Conservation (phyloP, 2,329 filamentous ascomycete species). For the Thermoascus crustaceus region DNA sequence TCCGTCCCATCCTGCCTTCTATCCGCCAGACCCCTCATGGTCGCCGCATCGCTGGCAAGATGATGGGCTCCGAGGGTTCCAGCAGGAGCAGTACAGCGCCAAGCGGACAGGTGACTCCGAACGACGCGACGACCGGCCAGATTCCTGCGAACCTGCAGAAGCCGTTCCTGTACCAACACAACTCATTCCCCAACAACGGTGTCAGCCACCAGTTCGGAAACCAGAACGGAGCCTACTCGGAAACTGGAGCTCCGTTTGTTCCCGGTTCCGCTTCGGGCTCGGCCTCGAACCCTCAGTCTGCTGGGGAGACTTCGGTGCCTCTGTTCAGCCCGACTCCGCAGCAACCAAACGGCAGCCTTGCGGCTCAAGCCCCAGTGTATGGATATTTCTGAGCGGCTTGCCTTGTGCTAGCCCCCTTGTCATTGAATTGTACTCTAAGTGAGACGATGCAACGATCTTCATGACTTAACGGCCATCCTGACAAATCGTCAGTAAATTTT, state of each 20-base stretch:
- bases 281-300: slow-evolving; percentile 18
- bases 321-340: slow-evolving; percentile 25
- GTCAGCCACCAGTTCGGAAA: slow-evolving; percentile 18
- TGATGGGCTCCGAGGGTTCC: slow-evolving; percentile 49
- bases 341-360: slow-evolving; percentile 20
- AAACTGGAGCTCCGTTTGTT: slow-evolving; percentile 13
- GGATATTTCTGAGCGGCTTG: slow-evolving; percentile 24
- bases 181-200: slow-evolving; percentile 16
- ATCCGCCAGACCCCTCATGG: slow-evolving; percentile 92
- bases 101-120: slow-evolving; percentile 32
- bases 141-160: slow-evolving; percentile 24
- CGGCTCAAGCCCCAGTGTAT: slow-evolving; percentile 21
- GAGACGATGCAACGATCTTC: slow-evolving; percentile 31
- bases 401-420: slow-evolving; percentile 12
- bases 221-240: slow-evolving; percentile 9
- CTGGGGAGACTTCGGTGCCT: slow-evolving; percentile 19
- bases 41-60: slow-evolving; percentile 85
- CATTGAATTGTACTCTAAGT: slow-evolving; percentile 31
- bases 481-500: slow-evolving; percentile 6
- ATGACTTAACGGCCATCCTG: slow-evolving; percentile 15
- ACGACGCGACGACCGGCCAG: slow-evolving; percentile 30
- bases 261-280: slow-evolving; percentile 15
- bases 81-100: slow-evolving; percentile 31
- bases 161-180: slow-evolving; percentile 22
- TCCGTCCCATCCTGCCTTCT: slow-evolving; percentile 73